phyloP scores from a whole-genome alignment of 306 rosid species.

The Pyrus betulifolia region DNA sequence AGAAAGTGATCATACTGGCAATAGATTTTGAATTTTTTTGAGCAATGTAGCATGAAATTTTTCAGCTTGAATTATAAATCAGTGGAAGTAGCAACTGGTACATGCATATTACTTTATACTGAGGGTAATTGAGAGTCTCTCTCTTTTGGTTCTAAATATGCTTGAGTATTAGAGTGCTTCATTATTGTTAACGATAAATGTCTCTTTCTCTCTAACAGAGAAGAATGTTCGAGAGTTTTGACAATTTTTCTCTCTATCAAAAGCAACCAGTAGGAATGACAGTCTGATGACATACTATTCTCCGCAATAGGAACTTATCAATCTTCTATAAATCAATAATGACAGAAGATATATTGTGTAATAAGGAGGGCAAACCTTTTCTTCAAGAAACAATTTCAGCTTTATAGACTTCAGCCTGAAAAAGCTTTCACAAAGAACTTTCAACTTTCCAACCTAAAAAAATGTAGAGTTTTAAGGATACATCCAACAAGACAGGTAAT shows the following conservation, averaged over 20 bases:
- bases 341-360: not conserved
- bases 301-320: not conserved
- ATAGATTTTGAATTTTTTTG: not conserved
- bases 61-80: not conserved
- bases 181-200: too few species aligned
- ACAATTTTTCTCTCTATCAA: too few species aligned
- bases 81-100: not conserved
- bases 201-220: not conserved
- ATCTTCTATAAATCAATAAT: not conserved
- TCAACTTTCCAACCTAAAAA: conserved; percentile 76
- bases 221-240: too few species aligned
- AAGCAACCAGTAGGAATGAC: not conserved
- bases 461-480: conserved; percentile 10
- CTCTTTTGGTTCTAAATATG: not conserved
- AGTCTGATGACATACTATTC: not conserved
- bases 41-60: not conserved
- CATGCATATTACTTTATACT: not conserved
- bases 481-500: conserved; percentile 10
- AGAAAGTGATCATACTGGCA: not conserved
- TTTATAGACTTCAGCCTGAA: conserved; percentile 74
- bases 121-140: not conserved
- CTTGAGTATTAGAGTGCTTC: too few species aligned
- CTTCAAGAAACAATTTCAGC: conserved; percentile 71
- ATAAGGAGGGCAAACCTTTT: conserved; percentile 53
- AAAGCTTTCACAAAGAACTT: conserved; percentile 84